Evolutionary conservation across 2,329 filamentous ascomycete species (phyloP), one percentile per base, ranked within the genome.

Genomic region (Curvularia spicifera): DNA sequence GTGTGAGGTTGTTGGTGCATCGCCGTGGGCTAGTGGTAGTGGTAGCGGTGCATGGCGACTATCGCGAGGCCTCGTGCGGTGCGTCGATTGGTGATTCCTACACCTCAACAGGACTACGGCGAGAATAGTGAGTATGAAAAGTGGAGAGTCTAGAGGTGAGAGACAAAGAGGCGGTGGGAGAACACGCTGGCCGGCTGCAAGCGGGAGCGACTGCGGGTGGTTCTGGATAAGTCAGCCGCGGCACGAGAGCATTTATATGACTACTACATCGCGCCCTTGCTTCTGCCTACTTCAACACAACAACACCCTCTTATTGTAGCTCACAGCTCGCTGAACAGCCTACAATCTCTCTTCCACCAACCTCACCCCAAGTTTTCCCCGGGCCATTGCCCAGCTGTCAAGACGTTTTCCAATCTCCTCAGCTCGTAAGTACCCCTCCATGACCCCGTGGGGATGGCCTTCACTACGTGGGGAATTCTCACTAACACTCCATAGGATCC

Each of bases 331-430:
- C 57, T 60, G 57, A 26, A 56, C 56, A 52, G 52, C 40, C 51
- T 35, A 26, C 52, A 52, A 51, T 49, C 60, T 59, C 56, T 33
- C 48, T 26, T 46, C 33, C 54, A 64, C 60, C 56, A 46, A 56
- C 44, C 57, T 56, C 59, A 67, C 58, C 57, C 37, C 44, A 51
- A 60, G 40, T 53, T 59, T 46, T n/a, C 55, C 78, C 71, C 66
- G 76, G 77, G 77, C 76, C 75, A 78, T 74, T 74, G 76, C 74
- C 77, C 76, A 78, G 85, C 83, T 89, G 89, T 86, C 91, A 97
- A 91, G 83, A 97, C 92, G 93, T 97, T 97, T 89, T 94, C 93
- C 85, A 97, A 96, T 83, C 90, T 96, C 74, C 89, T 97, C 72
- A 95, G 95, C 87, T 97, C 93, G 93, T 97, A 86, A 79, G 92